A percentile compares a stretch with the other conserved stretches of the same genome.
These are phyloP conservation scores for Gossypium stocksii DNA, from an alignment of 345 rosid genomes.

Conservation along the genomic window DNA sequence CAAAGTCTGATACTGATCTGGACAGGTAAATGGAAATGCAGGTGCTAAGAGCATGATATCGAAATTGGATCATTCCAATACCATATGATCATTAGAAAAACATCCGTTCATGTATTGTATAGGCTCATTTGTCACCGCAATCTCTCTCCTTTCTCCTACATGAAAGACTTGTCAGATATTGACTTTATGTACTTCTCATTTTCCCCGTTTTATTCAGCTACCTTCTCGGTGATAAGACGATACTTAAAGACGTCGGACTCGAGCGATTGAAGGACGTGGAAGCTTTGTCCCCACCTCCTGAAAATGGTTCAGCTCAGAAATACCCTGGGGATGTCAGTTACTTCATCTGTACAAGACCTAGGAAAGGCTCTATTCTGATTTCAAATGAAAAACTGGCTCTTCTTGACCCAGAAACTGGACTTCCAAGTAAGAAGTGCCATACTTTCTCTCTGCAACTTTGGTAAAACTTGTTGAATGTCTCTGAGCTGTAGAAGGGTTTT, in stretches of 20 bases:
- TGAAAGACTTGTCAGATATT: slow-evolving; percentile 5
- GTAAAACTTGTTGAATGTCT: not conserved
- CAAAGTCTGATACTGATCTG: slow-evolving; percentile 62
- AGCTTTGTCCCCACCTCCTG: slow-evolving; percentile 54
- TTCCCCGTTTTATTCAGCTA: slow-evolving; percentile 41
- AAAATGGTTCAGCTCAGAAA: slow-evolving; percentile 45
- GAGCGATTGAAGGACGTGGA: slow-evolving; percentile 51
- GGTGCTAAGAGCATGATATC: not conserved
- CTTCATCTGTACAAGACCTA: slow-evolving; percentile 88
- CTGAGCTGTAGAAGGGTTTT: not conserved
- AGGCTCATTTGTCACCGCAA: not conserved
- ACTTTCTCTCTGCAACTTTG: slow-evolving; percentile 8
- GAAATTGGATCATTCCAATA: not conserved
- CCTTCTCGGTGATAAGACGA: slow-evolving; percentile 72
- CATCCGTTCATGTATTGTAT: not conserved
- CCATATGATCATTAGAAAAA: slow-evolving; percentile 1
- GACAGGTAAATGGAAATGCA: slow-evolving; percentile 42
- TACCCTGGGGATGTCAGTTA: slow-evolving; percentile 67
- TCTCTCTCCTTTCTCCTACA: not conserved
- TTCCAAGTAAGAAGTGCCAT: slow-evolving; percentile 38
- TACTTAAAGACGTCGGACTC: slow-evolving; percentile 76
- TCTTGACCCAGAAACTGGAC: slow-evolving; percentile 57
- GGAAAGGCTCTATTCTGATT: slow-evolving; percentile 73
- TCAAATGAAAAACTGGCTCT: slow-evolving; percentile 59
- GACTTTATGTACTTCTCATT: not conserved